Evolutionary conservation across 202 grass and related monocot species (phyloP), one percentile per base, ranked within the genome.

Genomic region (Saccharum hybrid): DNA sequence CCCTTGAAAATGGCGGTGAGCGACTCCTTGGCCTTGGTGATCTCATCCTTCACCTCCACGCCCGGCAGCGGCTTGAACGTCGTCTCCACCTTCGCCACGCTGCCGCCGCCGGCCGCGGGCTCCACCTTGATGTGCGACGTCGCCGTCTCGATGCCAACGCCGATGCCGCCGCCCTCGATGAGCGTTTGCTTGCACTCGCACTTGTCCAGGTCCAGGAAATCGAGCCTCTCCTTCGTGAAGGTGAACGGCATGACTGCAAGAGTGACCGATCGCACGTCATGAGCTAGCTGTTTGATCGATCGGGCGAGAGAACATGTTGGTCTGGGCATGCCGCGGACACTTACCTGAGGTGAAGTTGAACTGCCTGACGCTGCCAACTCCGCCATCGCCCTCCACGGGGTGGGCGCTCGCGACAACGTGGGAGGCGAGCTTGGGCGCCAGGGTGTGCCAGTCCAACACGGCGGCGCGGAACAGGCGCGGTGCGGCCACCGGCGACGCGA

Each of bases 401-500:
- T 46, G 43, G 3, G 43, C 43, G 43, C 43, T 46, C 2, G 43
- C 11, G 43, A 46, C 43, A 11, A 46, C 43, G 11, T 46, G 43
- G 3, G 43, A 46, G 43, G 43, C 43, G 43, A 46, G 11, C 43
- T 46, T 46, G 43, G 90, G 90, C 7, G 71, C 90, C 3, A 92
- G 77, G 19, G 67, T 89, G 76, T 96, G 93, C 90, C 93, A 96
- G 93, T 96, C 93, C 42, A 90, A 59, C 39, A 89, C 14, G 2
- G 83, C 90, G 6, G 90, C 93, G 1, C 80, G 75, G 88, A 96
- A 96, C 48, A 96, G 88, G 31, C 90, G 90, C n/a, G 83, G 56
- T 1, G 26, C 26, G 26, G 26, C 26, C 26, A 28, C 26, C 26
- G 26, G 26, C 26, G 26, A 28, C 1, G 26, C 8, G 90, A 96